Conservation (phyloP, 371 early-diverging fungal genomes). For the Rhizomucor pusillus region DNA sequence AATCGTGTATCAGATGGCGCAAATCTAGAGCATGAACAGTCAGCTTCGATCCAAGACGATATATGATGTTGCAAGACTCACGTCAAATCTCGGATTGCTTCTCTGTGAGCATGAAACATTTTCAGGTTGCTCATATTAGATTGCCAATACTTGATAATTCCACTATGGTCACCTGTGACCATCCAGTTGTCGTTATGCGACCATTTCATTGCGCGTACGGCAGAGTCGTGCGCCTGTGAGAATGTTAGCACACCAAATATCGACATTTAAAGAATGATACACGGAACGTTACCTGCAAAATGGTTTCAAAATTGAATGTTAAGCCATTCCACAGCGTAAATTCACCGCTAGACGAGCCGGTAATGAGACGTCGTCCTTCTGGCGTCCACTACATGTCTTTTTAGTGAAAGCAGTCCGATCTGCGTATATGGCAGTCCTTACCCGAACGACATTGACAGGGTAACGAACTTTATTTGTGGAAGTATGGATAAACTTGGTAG, state of each 20-base stretch:
- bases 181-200: constrained; percentile 97
- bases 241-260: not conserved
- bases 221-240: constrained; percentile 86
- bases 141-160: constrained; percentile 99
- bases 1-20: constrained; percentile 87
- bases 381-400: constrained; percentile 86
- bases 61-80: constrained; percentile 18
- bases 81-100: constrained; percentile 91
- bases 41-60: not conserved
- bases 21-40: constrained; percentile 21
- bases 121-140: constrained; percentile 98
- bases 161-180: constrained; percentile 95
- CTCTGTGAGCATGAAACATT: constrained; percentile 90
- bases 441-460: constrained; percentile 94
- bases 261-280: not conserved
- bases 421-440: constrained; percentile 27
- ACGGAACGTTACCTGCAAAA: constrained; percentile 79
- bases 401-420: not conserved
- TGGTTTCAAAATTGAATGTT: constrained; percentile 99
- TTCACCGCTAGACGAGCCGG: constrained; percentile 98
- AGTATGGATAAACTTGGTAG: constrained; percentile 95
- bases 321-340: constrained; percentile 99
- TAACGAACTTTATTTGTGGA: constrained; percentile 97
- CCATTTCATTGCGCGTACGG: constrained; percentile 98
- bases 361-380: constrained; percentile 97